Conservation (phyloP, 768 basidiomycete genomes). For the Nevesoporus exiguus region DNA sequence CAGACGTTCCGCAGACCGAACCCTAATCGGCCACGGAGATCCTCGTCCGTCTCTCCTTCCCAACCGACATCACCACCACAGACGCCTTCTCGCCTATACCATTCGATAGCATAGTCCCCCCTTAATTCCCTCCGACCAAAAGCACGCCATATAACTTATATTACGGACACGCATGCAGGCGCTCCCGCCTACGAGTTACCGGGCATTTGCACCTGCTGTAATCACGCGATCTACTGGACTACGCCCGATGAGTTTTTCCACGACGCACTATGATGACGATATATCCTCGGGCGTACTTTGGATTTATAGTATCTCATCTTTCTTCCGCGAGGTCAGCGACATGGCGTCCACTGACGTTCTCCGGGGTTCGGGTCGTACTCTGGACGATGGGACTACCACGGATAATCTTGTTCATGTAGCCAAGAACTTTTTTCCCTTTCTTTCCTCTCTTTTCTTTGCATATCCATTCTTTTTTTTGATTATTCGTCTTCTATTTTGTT, state of each 20-base stretch:
- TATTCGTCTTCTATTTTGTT: constrained; percentile 33
- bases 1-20: constrained; percentile 36
- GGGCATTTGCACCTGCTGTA: constrained; percentile 24
- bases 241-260: constrained; percentile 13
- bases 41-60: constrained; percentile 19
- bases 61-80: constrained; percentile 29
- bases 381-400: constrained; percentile 27
- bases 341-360: constrained; percentile 4
- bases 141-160: constrained; percentile 27
- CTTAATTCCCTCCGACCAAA: constrained; percentile 22
- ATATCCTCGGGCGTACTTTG: constrained; percentile 24
- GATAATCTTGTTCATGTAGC: constrained; percentile 28
- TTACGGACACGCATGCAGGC: constrained; percentile 21
- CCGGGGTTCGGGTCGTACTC: constrained; percentile 2
- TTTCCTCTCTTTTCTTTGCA: background rate
- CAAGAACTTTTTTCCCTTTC: constrained; percentile 10
- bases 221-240: constrained; percentile 23
- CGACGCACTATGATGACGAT: constrained; percentile 21
- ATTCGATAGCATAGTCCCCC: constrained; percentile 31
- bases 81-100: constrained; percentile 33
- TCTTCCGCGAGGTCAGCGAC: constrained; percentile 10
- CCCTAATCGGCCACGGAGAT: constrained; percentile 24
- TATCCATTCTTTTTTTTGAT: constrained; percentile 18
- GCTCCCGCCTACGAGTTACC: constrained; percentile 16
- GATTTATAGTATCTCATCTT: constrained; percentile 22